Base-by-base conservation (phyloP, 345 rosid species). In the Crucihimalaya himalaica region DNA sequence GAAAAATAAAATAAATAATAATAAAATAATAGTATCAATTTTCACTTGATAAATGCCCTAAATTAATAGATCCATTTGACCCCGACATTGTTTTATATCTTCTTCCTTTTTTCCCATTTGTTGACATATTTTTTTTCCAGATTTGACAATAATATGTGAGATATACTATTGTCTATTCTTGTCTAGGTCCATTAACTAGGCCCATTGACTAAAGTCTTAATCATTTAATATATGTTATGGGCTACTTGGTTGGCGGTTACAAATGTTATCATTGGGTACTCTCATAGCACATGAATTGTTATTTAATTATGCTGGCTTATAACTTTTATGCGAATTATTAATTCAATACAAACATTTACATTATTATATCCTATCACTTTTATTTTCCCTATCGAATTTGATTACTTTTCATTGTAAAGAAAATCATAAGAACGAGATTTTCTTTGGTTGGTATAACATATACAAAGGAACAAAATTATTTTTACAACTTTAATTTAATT, bases 371-470 rank as follows among this genome's bases (percentile, higher is more conserved):
- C 5, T 37, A 28, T 15, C 29, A 37, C 40, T 25, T 71, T 50
- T 46, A 48, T 25, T 25, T 48, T 27, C 23, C 25, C 45, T 28
- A 29, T 12, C 27, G 16, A 29, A 28, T 40, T 43, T 20, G 5
- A 53, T 10, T 29, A 19, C 12, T 51, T 53, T 53, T 29, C 32
- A 14, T 20, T 42, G 32, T 19, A 32, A 27, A 34, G 8, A 5
- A 21, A 59, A 48, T 9, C 46, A 23, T 10, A 45, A 27, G 11
- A 66, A 35, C 4, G 9, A 51, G 11, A 15, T 2, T 48, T 21
- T 72, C 45, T 13, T 65, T 9, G 23, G 45, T 56, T 65, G 39
- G 50, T 55, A 29, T 18, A 55, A 56, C 58, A 4, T 23, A 34
- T 45, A 45, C n/a, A 21, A 25, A 66, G 5, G 10, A 47, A 2